A percentile compares a stretch with the other conserved stretches of the same genome.
These are phyloP conservation scores for Wallacemonas sp. DNA, from an alignment of 208 protist species.

Conservation along the genomic window DNA sequence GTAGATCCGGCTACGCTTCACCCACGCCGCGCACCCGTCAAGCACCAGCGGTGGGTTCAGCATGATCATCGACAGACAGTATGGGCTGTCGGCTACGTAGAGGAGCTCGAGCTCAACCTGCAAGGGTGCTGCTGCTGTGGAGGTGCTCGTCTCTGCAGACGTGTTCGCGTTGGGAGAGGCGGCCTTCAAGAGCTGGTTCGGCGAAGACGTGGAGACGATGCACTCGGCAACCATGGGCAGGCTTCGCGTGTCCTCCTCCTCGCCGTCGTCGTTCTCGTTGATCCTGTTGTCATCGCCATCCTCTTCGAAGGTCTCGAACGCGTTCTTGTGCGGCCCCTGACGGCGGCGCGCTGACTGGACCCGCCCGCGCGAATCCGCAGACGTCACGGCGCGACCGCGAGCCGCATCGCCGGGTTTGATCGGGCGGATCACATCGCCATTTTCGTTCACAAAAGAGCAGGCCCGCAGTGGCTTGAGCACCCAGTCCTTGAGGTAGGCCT, in stretches of 20 bases:
- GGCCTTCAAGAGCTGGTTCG: background rate
- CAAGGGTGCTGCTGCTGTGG: constrained; percentile 14
- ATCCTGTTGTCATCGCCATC: constrained; percentile 1
- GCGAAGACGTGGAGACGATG: constrained; percentile 15
- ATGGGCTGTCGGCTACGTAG: constrained; percentile 67
- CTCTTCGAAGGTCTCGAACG: constrained; percentile 12
- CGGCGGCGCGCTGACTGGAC: background rate
- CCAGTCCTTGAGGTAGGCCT: constrained; percentile 58
- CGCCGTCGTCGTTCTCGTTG: constrained; percentile 16
- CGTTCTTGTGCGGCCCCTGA: background rate
- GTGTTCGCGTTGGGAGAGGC: background rate
- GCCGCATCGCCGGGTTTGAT: constrained; percentile 9
- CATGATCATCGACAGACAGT: constrained; percentile 47
- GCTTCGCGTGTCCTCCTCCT: constrained; percentile 2
- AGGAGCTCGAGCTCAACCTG: constrained; percentile 48
- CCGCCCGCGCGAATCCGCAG: background rate
- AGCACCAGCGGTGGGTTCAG: constrained; percentile 47
- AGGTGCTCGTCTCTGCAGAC: background rate
- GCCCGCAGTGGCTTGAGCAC: constrained; percentile 43
- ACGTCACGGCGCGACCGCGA: no score
- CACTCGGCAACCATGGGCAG: constrained; percentile 35
- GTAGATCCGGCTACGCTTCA: constrained; percentile 42
- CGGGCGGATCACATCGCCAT: constrained; percentile 32
- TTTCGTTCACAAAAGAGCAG: constrained; percentile 58
- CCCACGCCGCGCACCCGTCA: constrained; percentile 49